phyloP scores from a whole-genome alignment of 768 basidiomycete genomes.

The Cystobasidium onofrii region DNA sequence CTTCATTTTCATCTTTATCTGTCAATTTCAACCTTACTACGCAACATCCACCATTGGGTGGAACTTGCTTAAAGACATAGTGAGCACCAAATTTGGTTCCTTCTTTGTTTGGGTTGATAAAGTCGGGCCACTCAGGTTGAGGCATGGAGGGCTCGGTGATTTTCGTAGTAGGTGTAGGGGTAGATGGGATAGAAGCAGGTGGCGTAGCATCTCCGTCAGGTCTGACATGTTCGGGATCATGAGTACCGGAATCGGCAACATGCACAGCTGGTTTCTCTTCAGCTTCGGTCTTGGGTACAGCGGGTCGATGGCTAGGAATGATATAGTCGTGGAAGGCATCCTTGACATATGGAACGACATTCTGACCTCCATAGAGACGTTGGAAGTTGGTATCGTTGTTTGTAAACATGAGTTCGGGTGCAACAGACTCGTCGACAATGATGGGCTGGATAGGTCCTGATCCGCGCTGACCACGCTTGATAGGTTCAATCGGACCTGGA shows the following conservation, averaged over 20 bases:
- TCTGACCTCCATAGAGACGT: slow-evolving; percentile 80
- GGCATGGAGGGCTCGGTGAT: slow-evolving; percentile 41
- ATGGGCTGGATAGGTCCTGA: slow-evolving; percentile 47
- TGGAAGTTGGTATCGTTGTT: slow-evolving; percentile 96
- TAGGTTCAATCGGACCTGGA: slow-evolving; percentile 74
- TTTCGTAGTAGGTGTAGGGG: slow-evolving; percentile 50
- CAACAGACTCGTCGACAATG: slow-evolving; percentile 57
- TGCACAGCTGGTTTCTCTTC: slow-evolving; percentile 38
- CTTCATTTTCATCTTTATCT: slow-evolving; percentile 61
- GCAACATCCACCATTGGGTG: slow-evolving; percentile 82
- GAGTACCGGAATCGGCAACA: neutral
- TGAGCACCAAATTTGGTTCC: slow-evolving; percentile 94
- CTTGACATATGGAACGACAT: slow-evolving; percentile 75
- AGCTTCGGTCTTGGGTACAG: slow-evolving; percentile 42
- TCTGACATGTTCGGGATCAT: neutral
- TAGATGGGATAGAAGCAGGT: slow-evolving; percentile 34
- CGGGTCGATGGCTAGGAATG: slow-evolving; percentile 71
- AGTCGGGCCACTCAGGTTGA: slow-evolving; percentile 47
- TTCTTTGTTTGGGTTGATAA: slow-evolving; percentile 72
- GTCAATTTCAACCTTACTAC: slow-evolving; percentile 92
- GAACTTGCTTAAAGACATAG: slow-evolving; percentile 76
- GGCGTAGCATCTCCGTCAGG: neutral
- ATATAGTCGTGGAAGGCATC: slow-evolving; percentile 99
- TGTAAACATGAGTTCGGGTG: slow-evolving; percentile 83
- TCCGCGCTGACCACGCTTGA: slow-evolving; percentile 52